phyloP scores from a whole-genome alignment of 2,329 filamentous ascomycete genomes.

The Didymella lethalis region DNA sequence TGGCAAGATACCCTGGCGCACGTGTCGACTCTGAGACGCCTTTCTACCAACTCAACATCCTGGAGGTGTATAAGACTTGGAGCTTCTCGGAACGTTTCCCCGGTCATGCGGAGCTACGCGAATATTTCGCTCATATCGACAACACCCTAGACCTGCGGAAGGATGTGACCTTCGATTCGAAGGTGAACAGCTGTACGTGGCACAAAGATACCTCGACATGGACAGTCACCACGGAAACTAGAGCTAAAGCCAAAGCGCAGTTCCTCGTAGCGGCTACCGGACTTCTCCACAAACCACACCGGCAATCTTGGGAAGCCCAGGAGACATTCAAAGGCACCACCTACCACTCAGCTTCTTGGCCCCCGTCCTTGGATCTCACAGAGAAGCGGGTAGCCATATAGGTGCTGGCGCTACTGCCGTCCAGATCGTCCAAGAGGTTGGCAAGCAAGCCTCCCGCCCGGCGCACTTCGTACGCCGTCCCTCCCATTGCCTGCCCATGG shows the following conservation, averaged over 20 bases:
- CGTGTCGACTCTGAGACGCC: constrained; percentile 42
- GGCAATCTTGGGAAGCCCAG: constrained; percentile 28
- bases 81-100: constrained; percentile 36
- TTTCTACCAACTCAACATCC: constrained; percentile 43
- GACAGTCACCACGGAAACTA: constrained; percentile 56
- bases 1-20: constrained; percentile 39
- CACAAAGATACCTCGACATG: constrained; percentile 51
- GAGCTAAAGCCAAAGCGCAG: constrained; percentile 55
- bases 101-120: constrained; percentile 34
- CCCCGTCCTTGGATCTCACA: constrained; percentile 46
- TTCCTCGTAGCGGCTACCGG: constrained; percentile 43
- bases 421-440: constrained; percentile 39
- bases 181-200: constrained; percentile 55
- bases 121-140: constrained; percentile 40
- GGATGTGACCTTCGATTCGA: constrained; percentile 52
- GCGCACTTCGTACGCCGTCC: constrained; percentile 35
- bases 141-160: constrained; percentile 31
- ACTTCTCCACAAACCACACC: constrained; percentile 28
- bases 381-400: constrained; percentile 38
- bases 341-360: constrained; percentile 35
- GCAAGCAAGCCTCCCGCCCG: constrained; percentile 30
- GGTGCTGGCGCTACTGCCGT: constrained; percentile 42
- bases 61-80: constrained; percentile 38
- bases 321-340: constrained; percentile 33
- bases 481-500: constrained; percentile 38